Conservation (phyloP, 225 moss, liverwort and hornwort genomes). For the Thuidium tamariscinum region DNA sequence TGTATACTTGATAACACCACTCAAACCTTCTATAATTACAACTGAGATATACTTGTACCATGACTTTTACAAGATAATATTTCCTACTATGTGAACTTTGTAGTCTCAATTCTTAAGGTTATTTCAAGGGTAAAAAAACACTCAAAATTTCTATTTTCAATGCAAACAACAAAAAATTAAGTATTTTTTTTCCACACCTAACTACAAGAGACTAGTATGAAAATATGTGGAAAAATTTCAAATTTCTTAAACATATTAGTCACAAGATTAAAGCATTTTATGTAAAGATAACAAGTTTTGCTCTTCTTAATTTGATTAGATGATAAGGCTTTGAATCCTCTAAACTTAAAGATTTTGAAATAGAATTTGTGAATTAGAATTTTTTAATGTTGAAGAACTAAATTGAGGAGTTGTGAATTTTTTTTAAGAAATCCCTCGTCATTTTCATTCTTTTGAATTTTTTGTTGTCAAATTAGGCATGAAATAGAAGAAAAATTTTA, state of each 20-base stretch:
- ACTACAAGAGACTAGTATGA: neutral
- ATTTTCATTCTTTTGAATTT: neutral
- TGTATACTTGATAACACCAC: neutral
- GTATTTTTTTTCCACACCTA: neutral
- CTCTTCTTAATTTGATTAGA: neutral
- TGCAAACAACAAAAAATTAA: neutral
- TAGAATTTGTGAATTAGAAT: neutral
- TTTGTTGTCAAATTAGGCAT: accelerated
- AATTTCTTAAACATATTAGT: neutral
- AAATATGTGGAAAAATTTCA: neutral
- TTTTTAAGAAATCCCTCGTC: accelerated
- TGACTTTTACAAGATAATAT: neutral
- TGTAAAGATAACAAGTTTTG: neutral
- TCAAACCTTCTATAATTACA: neutral
- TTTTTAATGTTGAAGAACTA: neutral
- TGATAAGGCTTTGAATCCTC: neutral
- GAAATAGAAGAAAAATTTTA: neutral
- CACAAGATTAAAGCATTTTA: neutral
- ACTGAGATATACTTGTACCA: accelerated
- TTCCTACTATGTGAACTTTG: neutral
- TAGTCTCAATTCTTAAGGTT: accelerated
- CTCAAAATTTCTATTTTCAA: neutral
- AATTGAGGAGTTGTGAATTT: neutral
- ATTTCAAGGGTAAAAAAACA: accelerated
- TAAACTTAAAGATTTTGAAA: neutral